Base-by-base conservation (phyloP, 1,284 basidiomycete genomes). In the Naganishia liquefaciens region DNA sequence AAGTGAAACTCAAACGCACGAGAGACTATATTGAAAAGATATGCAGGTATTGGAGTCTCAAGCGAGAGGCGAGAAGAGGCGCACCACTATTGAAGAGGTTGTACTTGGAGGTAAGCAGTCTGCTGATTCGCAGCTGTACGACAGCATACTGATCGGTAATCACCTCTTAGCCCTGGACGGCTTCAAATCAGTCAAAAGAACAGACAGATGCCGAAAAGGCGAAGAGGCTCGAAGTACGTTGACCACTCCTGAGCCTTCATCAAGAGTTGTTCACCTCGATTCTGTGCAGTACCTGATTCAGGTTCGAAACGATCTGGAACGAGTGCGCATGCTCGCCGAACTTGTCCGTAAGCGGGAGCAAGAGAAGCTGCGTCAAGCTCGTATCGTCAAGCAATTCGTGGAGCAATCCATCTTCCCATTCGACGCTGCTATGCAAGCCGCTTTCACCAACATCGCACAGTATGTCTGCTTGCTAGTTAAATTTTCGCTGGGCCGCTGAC, bases 21-120 rank as follows among this genome's bases (percentile, higher is more conserved):
- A 75, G 80, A 2, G 87, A 89, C 39, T 90, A 95, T 61, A 80
- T 98, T 4, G 84, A 87, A 55, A 80, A 88, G 72, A 82, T 95
- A 40, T 94, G 91, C 71, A 85, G 87, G 70, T 99, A 97, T 75
- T 99, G 95, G 95, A 97, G 94, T 74, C 77, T 99, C 76, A 98
- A 99, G 79, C 82, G 95, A 5, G 94, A 99, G 76, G 90, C 87
- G 0, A 84, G 95, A 66, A 81, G 95, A 47, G 96, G 96, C 2
- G 96, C 96, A 2, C 94, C 95, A 2, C 77, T 99, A 58, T 80
- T 99, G 71, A 99, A 98, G 78, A 80, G 96, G 54, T 78, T 99
- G 60, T 94, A 99, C 79, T 82, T 99, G 37, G 95, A 99, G 77
- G 82, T 83, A 65, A 68, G 79, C 64, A 19, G 21, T 49, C 23